Evolutionary conservation across 2,329 filamentous ascomycete genomes (phyloP).

Genomic region (Truncatella angustata): DNA sequence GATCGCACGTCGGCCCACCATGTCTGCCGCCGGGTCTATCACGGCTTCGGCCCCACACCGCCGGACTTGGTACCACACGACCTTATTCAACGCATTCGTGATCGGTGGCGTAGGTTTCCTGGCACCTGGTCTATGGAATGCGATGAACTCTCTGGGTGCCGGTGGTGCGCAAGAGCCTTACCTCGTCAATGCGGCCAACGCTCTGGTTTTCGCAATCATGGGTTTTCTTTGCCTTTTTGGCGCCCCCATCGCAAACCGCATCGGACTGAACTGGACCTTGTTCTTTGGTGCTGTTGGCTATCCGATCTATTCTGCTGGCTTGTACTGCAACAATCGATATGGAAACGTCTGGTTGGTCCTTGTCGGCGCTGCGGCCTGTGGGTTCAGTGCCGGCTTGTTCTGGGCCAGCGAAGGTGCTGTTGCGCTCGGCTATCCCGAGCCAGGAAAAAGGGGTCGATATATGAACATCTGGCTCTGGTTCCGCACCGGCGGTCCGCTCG

Average conservation of each 20-base stretch:
- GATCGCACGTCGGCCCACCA: neutral
- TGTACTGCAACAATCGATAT: conserved; percentile 42
- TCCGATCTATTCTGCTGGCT: conserved; percentile 32
- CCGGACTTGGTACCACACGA: conserved; percentile 45
- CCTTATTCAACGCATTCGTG: conserved; percentile 52
- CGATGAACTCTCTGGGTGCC: conserved; percentile 52
- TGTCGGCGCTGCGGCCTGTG: conserved; percentile 66
- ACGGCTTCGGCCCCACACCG: conserved; percentile 5
- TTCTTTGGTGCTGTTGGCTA: conserved; percentile 33
- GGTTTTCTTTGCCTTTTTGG: conserved; percentile 32
- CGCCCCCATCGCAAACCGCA: conserved; percentile 30
- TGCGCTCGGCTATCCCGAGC: conserved; percentile 69
- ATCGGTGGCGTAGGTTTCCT: conserved; percentile 52
- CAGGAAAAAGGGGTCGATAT: conserved; percentile 62
- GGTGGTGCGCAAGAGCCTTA: conserved; percentile 51
- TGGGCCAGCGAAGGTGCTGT: conserved; percentile 77
- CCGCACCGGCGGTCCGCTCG: conserved; percentile 51
- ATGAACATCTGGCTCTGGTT: conserved; percentile 69
- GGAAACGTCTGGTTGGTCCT: conserved; percentile 65
- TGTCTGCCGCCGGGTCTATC: neutral
- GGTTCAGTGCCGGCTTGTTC: conserved; percentile 69
- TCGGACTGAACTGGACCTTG: conserved; percentile 30
- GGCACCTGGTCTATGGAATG: conserved; percentile 52
- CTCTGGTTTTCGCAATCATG: conserved; percentile 34
- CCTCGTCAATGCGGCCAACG: conserved; percentile 38